A percentile compares a stretch with the other conserved stretches of the same genome.
Evolutionary conservation across 2,329 filamentous ascomycete species (phyloP).

Genomic region (Alternaria arborescens): DNA sequence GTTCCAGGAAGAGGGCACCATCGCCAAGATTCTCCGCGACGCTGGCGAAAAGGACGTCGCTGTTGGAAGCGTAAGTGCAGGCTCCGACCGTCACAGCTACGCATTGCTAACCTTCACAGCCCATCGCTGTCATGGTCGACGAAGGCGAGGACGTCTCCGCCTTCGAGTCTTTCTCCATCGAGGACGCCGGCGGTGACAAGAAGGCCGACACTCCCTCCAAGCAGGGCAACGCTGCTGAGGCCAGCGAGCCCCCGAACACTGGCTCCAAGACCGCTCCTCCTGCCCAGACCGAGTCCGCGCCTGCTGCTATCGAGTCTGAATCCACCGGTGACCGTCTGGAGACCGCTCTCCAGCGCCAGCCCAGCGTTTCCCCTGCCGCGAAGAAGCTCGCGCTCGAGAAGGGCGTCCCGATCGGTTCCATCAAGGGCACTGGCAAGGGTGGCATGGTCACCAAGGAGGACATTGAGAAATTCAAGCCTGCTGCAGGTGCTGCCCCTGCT

Average conservation of each 20-base stretch:
- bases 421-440: constrained; percentile 88
- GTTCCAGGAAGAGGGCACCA: constrained; percentile 96
- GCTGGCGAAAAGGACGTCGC: constrained; percentile 92
- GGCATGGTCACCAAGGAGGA: constrained; percentile 92
- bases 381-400: constrained; percentile 87
- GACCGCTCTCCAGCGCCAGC: constrained; percentile 82
- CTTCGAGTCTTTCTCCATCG: constrained; percentile 86
- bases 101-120: constrained; percentile 64
- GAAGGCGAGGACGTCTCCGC: constrained; percentile 86
- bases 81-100: background rate
- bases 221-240: constrained; percentile 66
- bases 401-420: constrained; percentile 75
- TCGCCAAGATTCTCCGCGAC: constrained; percentile 93
- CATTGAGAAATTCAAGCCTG: constrained; percentile 82
- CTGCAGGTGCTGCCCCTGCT: constrained; percentile 56
- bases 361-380: constrained; percentile 74
- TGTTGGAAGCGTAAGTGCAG: constrained; percentile 80
- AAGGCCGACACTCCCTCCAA: constrained; percentile 70
- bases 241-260: constrained; percentile 67
- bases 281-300: constrained; percentile 59
- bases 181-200: constrained; percentile 89
- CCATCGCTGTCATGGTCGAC: constrained; percentile 94
- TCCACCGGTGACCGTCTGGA: constrained; percentile 80
- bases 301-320: constrained; percentile 73
- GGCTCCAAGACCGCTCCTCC: constrained; percentile 67